phyloP scores from a whole-genome alignment of 2,329 filamentous ascomycete genomes.

The Trichoderma arundinaceum region DNA sequence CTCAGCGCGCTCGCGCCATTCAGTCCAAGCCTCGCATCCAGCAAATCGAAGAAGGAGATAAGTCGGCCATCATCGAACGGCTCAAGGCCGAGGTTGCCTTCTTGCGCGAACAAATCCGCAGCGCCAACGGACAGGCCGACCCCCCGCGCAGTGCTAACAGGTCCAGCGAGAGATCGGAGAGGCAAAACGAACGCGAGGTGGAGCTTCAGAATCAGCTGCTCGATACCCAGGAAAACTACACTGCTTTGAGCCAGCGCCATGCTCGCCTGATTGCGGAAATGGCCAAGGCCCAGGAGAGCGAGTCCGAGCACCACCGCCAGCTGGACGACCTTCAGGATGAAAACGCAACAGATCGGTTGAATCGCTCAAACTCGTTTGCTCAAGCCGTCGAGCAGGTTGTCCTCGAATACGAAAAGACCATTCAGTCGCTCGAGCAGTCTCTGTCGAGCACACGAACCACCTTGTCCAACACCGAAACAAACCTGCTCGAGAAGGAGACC shows the following conservation, averaged over 20 bases:
- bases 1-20: constrained; percentile 91
- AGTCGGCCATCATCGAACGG: constrained; percentile 90
- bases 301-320: constrained; percentile 62
- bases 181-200: constrained; percentile 81
- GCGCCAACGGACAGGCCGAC: constrained; percentile 69
- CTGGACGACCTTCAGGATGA: constrained; percentile 69
- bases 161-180: constrained; percentile 74
- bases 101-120: constrained; percentile 89
- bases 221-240: constrained; percentile 94
- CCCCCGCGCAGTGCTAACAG: constrained; percentile 58
- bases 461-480: constrained; percentile 83
- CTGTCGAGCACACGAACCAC: constrained; percentile 86
- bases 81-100: constrained; percentile 94
- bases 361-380: constrained; percentile 94
- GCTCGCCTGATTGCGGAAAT: constrained; percentile 95
- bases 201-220: constrained; percentile 94
- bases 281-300: constrained; percentile 79
- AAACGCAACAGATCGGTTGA: constrained; percentile 82
- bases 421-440: constrained; percentile 89
- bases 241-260: constrained; percentile 85
- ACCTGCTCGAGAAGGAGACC: constrained; percentile 87
- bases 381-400: constrained; percentile 96
- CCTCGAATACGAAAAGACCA: constrained; percentile 97
- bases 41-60: constrained; percentile 89
- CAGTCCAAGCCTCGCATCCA: constrained; percentile 98